phyloP scores from a whole-genome alignment of 495 filamentous ascomycete genomes.

The Parachaetomium inaequale region DNA sequence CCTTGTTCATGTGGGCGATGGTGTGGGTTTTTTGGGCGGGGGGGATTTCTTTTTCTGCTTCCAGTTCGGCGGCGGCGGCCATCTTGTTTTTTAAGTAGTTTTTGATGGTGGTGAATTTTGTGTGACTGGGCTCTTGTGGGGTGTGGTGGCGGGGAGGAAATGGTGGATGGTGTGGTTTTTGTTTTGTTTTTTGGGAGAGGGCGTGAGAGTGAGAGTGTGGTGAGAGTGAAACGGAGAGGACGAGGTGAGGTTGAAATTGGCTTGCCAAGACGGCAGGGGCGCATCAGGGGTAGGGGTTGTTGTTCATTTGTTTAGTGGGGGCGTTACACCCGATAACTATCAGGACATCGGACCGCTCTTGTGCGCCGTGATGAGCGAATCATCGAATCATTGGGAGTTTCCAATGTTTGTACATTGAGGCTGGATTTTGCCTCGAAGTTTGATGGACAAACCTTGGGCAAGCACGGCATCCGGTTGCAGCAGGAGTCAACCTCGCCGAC shows the following conservation, averaged over 20 bases:
- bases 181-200: not conserved
- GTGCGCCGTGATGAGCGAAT: not conserved
- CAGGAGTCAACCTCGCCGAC: too few relatives aligned
- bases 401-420: too few relatives aligned
- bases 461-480: not conserved
- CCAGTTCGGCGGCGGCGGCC: too few relatives aligned
- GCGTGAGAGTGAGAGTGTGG: constrained; percentile 1
- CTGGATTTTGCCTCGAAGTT: too few relatives aligned
- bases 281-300: too few relatives aligned
- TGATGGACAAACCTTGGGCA: too few relatives aligned
- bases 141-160: not conserved
- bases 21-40: constrained; percentile 56
- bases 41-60: constrained; percentile 9
- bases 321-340: not conserved
- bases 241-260: not conserved
- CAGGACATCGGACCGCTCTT: not conserved
- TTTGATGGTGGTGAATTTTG: not conserved
- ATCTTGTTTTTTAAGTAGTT: not conserved
- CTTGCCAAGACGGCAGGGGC: constrained; percentile 5
- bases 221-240: not conserved
- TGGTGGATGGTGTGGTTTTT: not conserved
- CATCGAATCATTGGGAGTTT: too few relatives aligned
- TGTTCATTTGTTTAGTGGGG: not conserved
- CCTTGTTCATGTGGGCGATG: constrained; percentile 75
- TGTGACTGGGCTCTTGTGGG: not conserved